Percentiles rank a stretch among this genome's conserved stretches.
phyloP scores from a whole-genome alignment of 2,329 filamentous ascomycete species.

The Calonectria pteridis region DNA sequence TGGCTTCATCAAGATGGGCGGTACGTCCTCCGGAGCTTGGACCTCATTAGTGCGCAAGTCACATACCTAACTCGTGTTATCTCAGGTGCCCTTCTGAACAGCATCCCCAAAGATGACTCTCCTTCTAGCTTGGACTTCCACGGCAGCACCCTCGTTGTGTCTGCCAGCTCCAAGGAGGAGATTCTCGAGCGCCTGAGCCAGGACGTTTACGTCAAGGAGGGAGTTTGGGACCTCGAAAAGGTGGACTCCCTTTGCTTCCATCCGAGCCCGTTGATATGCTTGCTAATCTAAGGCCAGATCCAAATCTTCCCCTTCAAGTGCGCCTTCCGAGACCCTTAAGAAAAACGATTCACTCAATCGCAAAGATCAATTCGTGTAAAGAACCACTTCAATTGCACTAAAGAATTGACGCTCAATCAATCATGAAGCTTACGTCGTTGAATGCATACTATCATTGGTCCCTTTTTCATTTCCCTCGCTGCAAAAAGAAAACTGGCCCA shows the following conservation, averaged over 20 bases:
- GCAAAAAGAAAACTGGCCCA: constrained; percentile 29
- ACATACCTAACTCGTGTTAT: neutral
- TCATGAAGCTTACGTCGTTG: constrained; percentile 6
- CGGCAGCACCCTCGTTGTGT: constrained; percentile 77
- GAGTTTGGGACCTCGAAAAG: constrained; percentile 86
- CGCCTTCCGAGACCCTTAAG: constrained; percentile 51
- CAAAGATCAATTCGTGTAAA: neutral
- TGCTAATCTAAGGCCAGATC: constrained; percentile 47
- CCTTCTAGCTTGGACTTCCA: constrained; percentile 74
- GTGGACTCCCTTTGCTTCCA: constrained; percentile 49
- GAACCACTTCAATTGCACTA: neutral
- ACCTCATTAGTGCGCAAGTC: neutral
- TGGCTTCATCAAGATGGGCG: constrained; percentile 74
- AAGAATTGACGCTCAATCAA: constrained; percentile 8
- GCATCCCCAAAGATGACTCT: constrained; percentile 72
- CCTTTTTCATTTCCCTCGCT: constrained; percentile 21
- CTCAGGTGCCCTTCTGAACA: constrained; percentile 75
- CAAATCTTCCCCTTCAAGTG: constrained; percentile 65
- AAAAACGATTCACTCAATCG: neutral
- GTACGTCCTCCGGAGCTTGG: constrained; percentile 57
- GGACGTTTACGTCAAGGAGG: constrained; percentile 78
- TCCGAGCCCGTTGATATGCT: neutral
- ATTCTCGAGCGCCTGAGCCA: constrained; percentile 74
- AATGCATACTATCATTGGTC: constrained; percentile 11
- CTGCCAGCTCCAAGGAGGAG: constrained; percentile 77